Conservation (phyloP, 805 yeast genomes). For the Pichia thaimueangensis region DNA sequence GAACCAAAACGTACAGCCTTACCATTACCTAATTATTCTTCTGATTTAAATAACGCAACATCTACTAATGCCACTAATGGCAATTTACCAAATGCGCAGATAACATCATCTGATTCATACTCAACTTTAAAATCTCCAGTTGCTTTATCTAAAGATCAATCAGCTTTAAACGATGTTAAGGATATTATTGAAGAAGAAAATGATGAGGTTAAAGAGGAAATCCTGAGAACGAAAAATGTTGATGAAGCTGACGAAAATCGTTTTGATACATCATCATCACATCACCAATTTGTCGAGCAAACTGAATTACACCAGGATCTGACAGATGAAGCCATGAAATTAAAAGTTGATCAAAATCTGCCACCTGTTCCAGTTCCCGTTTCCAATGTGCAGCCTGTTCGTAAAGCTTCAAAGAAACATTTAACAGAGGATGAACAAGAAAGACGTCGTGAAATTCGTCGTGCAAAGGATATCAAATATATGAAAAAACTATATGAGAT, state of each 20-base stretch:
- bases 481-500: constrained; percentile 65
- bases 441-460: constrained; percentile 74
- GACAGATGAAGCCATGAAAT: not conserved
- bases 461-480: constrained; percentile 63
- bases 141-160: not conserved
- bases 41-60: not conserved
- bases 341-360: constrained; percentile 7
- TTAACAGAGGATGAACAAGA: constrained; percentile 53
- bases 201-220: constrained; percentile 4
- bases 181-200: constrained; percentile 6
- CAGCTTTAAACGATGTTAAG: not conserved
- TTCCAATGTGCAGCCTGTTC: constrained; percentile 11
- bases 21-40: constrained; percentile 8
- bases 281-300: not conserved
- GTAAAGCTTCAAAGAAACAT: constrained; percentile 19
- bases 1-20: constrained; percentile 13
- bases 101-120: not conserved
- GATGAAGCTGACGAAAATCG: too few species aligned
- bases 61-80: not conserved
- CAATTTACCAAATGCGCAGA: not conserved
- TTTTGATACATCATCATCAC: not conserved
- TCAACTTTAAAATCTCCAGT: constrained; percentile 10
- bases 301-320: not conserved
- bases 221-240: not conserved
- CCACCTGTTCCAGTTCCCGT: constrained; percentile 9